Base-by-base conservation (phyloP, 139 green algal genomes). In the Nannochloris sp. region DNA sequence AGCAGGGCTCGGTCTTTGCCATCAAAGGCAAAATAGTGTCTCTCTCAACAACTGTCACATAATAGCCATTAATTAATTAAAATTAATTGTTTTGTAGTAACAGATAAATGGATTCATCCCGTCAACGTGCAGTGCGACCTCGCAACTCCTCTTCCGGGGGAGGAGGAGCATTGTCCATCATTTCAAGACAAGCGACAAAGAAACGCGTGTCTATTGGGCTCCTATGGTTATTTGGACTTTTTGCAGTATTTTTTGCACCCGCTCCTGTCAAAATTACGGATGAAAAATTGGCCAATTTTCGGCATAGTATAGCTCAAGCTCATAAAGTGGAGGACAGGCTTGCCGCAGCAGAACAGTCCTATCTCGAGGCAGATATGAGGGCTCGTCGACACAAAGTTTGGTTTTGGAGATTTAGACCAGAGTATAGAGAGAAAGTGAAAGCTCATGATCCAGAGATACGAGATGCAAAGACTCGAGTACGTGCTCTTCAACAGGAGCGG, bases 351-450 rank as follows among this genome's bases (percentile, higher is more conserved):
- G 25, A 64, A 40, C 60, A 31, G 9, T 48, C 23, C 4, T 15
- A 44, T 64, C 19, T 56, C 11, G 44, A 62, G 15, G 54, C 37
- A 14, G 27, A 55, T 23, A 6, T 74, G 15, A 60, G 37, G 46
- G 19, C 49, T 40, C n/a, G 7, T 37, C 23, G 57, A 24, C 12
- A 57, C 49, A 74, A 71, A 72, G 75, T 78, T 16, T 83, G 76
- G 76, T 82, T 82, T 43, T 82, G 75, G 76, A 29, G 76, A n/a
- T 78, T 75, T 23, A 66, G 61, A 59, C 36, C 60, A 1, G 63
- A 71, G 23, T 48, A 75, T 19, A 56, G 36, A 19, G 19, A 55
- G 16, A 44, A 74, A 31, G 46, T 78, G 0, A 24, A 37, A 7
- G 43, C 72, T 1, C 19, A 27, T 4, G 21, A 55, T 14, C 59